These are phyloP conservation scores for Rubus parviflorus DNA, from an alignment of 306 rosid genomes.

Conservation along the genomic window DNA sequence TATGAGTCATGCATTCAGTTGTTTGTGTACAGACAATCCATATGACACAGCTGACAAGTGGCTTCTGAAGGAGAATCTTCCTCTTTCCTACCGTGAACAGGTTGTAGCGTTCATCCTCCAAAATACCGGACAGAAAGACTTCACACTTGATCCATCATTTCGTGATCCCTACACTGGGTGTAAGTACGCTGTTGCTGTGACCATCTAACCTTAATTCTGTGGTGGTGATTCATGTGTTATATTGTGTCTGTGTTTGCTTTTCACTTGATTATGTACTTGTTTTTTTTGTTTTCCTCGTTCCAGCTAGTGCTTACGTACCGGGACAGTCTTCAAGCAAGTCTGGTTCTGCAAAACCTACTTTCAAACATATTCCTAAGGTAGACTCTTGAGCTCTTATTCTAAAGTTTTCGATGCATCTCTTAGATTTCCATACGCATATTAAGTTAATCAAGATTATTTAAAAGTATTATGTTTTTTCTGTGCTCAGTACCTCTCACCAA, in stretches of 20 bases:
- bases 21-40: slow-evolving; percentile 66
- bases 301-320: slow-evolving; percentile 87
- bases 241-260: slow-evolving; percentile 6
- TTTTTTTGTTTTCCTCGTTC: slow-evolving; percentile 18
- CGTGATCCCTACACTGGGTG: slow-evolving; percentile 91
- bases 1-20: slow-evolving; percentile 15
- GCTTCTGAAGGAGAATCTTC: slow-evolving; percentile 90
- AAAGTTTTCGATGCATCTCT: slow-evolving; percentile 16
- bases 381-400: slow-evolving; percentile 30
- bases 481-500: neutral
- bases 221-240: slow-evolving; percentile 17
- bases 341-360: slow-evolving; percentile 64
- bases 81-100: slow-evolving; percentile 89
- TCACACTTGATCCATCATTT: slow-evolving; percentile 72
- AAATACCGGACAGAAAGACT: slow-evolving; percentile 76
- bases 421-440: neutral
- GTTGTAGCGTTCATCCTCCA: slow-evolving; percentile 89
- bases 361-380: slow-evolving; percentile 98
- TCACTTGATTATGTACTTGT: slow-evolving; percentile 24
- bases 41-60: slow-evolving; percentile 89
- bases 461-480: neutral
- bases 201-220: slow-evolving; percentile 13
- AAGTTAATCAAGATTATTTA: neutral
- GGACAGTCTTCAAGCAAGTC: slow-evolving; percentile 63
- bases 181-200: slow-evolving; percentile 41